phyloP scores from a whole-genome alignment of 495 filamentous ascomycete species.

The Podospora didyma region DNA sequence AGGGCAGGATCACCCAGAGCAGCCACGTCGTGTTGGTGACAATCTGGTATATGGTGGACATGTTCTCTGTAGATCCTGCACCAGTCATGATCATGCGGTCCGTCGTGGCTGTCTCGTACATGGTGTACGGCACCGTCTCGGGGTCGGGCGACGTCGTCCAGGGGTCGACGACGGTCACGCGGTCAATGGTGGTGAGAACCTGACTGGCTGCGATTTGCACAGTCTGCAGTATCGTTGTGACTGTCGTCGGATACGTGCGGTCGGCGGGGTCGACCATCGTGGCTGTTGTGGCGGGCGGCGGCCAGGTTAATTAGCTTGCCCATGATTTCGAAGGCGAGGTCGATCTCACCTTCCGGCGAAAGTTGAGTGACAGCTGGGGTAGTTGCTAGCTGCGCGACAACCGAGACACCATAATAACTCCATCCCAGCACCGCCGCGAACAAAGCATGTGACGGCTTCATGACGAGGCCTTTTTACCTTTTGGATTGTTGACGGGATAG shows the following conservation, averaged over 20 bases:
- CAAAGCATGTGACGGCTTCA: too few relatives aligned
- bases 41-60: background rate
- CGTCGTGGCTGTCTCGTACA: conserved; percentile 5
- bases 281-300: too few relatives aligned
- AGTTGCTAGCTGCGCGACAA: too few relatives aligned
- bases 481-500: too few relatives aligned
- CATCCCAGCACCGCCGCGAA: too few relatives aligned
- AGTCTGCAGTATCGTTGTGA: conserved; percentile 10
- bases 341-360: too few relatives aligned
- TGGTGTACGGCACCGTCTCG: conserved; percentile 9
- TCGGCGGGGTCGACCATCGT: conserved; percentile 12
- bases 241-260: conserved; percentile 17
- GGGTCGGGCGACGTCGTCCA: conserved; percentile 17
- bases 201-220: background rate
- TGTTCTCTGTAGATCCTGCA: too few relatives aligned
- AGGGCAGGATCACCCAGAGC: conserved; percentile 9
- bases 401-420: too few relatives aligned
- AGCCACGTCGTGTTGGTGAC: background rate
- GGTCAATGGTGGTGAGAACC: conserved; percentile 12
- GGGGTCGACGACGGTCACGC: conserved; percentile 15
- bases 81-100: conserved; percentile 9
- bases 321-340: too few relatives aligned
- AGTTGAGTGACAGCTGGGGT: too few relatives aligned
- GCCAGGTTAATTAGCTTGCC: too few relatives aligned
- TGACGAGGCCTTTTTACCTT: too few relatives aligned